Base-by-base conservation (phyloP, 2,329 filamentous ascomycete genomes). In the Paradendryphiella salina region DNA sequence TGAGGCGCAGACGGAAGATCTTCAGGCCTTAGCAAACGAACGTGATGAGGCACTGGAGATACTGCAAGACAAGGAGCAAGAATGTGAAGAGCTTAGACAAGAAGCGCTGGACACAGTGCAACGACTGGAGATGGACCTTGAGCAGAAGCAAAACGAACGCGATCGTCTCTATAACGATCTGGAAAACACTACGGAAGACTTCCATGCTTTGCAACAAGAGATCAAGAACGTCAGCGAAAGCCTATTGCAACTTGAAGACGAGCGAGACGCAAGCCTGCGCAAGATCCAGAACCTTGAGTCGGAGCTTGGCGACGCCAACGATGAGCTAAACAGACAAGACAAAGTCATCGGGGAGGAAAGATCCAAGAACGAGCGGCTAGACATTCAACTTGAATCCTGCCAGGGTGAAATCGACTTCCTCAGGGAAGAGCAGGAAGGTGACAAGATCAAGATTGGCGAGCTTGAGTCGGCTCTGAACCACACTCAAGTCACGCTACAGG, bases 371-470 rank as follows among this genome's bases (percentile, higher is more conserved):
- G 88, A 96, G 65, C 85, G 92, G 45, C 80, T 97, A 2, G 87
- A 88, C 3, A 90, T 99, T 26, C 92, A 97, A 68, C 87, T 93
- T 59, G 94, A 99, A 74, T 96, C 90, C 4, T 87, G 88, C 49
- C 93, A 96, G 64, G 87, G 87, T 52, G 94, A 99, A 73, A 95
- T 97, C 73, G 86, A 89, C 1, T 99, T 99, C 80, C 74, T 99
- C 42, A 86, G 94, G 1, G 94, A 99, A 70, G 94, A 99, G 76
- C 94, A 99, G 73, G 94, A 99, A 74, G 85, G 84, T 14, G 94
- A 99, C 78, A 99, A 99, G 80, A 96, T 99, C 70, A 92, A 91
- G 74, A 97, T 99, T 65, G 90, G 93, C 31, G 91, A 97, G 66
- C 80, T 97, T 6, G 92, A 97, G 68, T 89, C 90, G 7, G 85